These are phyloP conservation scores for Lyophyllum semitale DNA, from an alignment of 768 basidiomycete genomes.

Conservation along the genomic window DNA sequence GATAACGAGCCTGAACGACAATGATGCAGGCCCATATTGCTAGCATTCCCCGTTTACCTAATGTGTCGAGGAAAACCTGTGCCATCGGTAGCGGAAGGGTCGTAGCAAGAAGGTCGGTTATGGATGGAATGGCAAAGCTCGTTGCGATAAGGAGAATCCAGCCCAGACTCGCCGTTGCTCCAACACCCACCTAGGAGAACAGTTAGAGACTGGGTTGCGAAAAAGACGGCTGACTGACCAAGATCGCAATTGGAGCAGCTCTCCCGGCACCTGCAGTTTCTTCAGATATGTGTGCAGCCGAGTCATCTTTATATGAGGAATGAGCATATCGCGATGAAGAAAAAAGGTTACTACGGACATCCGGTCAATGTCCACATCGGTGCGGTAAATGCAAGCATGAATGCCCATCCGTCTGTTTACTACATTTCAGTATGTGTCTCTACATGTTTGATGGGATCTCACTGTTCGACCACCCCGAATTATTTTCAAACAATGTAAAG, in stretches of 20 bases:
- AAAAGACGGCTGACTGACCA: conserved; percentile 30
- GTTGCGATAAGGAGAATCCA: conserved; percentile 69
- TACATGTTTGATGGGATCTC: conserved; percentile 18
- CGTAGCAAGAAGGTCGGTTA: conserved; percentile 48
- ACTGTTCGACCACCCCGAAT: conserved; percentile 69
- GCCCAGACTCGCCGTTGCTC: conserved; percentile 58
- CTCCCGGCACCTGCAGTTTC: conserved; percentile 65
- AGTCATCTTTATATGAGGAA: conserved; percentile 54
- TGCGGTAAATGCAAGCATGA: conserved; percentile 69
- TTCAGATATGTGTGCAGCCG: conserved; percentile 75
- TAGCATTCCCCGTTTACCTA: conserved; percentile 76
- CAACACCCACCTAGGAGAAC: conserved; percentile 42
- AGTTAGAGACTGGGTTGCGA: background rate
- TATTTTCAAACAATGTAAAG: conserved; percentile 71
- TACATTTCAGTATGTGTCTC: background rate
- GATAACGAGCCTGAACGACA: conserved; percentile 45
- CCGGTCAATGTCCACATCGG: conserved; percentile 84
- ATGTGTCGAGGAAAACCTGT: conserved; percentile 63
- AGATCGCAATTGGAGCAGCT: conserved; percentile 70
- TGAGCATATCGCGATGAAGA: background rate
- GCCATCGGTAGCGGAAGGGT: conserved; percentile 69
- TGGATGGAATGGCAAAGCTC: conserved; percentile 63
- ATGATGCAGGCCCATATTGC: conserved; percentile 72
- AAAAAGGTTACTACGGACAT: conserved; percentile 42
- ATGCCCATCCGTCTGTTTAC: conserved; percentile 70